Percentiles rank a stretch among this genome's conserved stretches.
phyloP scores from a whole-genome alignment of 169 alveolate genomes.

The Amoebophrya sp. region DNA sequence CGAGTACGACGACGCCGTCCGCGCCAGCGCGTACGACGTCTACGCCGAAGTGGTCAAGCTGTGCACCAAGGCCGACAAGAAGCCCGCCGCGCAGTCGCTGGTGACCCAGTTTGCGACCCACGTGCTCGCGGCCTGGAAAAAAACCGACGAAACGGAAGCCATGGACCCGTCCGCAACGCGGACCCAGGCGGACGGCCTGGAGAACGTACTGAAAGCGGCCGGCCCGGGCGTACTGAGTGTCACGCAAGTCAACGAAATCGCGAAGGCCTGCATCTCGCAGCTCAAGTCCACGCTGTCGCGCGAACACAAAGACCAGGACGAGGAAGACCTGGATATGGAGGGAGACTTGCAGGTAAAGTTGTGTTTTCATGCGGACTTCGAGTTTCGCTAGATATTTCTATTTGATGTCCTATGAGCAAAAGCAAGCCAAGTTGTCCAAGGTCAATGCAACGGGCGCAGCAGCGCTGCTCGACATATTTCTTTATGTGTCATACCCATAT shows the following conservation, averaged over 20 bases:
- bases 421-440: no score
- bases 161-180: not conserved
- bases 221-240: not conserved
- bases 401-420: no score
- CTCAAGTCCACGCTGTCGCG: not conserved
- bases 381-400: no score
- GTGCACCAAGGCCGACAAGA: not conserved
- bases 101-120: not conserved
- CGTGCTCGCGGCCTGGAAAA: not conserved
- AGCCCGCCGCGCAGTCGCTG: not conserved
- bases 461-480: no score
- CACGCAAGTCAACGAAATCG: not conserved
- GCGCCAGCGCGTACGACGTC: not conserved
- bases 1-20: conserved; percentile 32
- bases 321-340: not conserved
- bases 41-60: conserved; percentile 7
- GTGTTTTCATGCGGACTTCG: no score
- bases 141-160: not conserved
- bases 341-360: not conserved
- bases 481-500: no score
- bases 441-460: no score
- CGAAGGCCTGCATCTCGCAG: not conserved
- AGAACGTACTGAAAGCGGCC: not conserved
- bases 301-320: not conserved
- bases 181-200: conserved; percentile 5